Base-by-base conservation (phyloP, 176 grass and related monocot species). In the Rhynchospora pubera region DNA sequence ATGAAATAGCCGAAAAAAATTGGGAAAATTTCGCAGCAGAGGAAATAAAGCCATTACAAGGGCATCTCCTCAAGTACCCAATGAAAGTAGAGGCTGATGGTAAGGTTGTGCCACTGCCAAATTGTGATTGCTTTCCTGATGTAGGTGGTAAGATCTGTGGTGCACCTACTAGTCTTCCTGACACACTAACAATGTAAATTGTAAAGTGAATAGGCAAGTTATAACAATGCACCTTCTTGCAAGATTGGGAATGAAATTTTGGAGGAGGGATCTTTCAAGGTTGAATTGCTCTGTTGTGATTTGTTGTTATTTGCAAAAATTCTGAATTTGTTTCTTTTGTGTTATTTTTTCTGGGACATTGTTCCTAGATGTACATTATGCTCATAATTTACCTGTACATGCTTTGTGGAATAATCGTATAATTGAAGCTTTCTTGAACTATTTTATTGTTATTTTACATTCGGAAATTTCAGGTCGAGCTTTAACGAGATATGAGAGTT, bases 51-150 rank as follows among this genome's bases (percentile, higher is more conserved):
- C 22, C 47, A 32, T 83, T 97, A 59, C 78, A 91, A 85, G 94
- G 92, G 23, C 94, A 97, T 78, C 85, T 97, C 26, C 88, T 97
- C 57, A 94, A 83, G 77, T 97, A 97, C 65, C 94, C 94, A 11
- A 68, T 97, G 5, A 88, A 91, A 65, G 85, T 97, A n/a, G 90
- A 91, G 86, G 61, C 16, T 6, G 88, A 97, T 53, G 94, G 94
- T 69, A 91, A 86, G 59, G 39, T 92, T 5, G 30, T 52, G 10
- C 23, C 90, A 9, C 74, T 97, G 9, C 87, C 74, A 1, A 85
- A 89, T 11, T 86, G 91, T 22, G 95, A 97, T 45, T 84, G 57
- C 75, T 97, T 97, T 78, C 95, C 95, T 62, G 95, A 97, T 23
- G 92, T 93, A 53, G 90, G 90, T 14, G 92, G 95, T 68, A 94